Base-by-base conservation (phyloP, 2,329 filamentous ascomycete species). In the Trichoderma atroviride region DNA sequence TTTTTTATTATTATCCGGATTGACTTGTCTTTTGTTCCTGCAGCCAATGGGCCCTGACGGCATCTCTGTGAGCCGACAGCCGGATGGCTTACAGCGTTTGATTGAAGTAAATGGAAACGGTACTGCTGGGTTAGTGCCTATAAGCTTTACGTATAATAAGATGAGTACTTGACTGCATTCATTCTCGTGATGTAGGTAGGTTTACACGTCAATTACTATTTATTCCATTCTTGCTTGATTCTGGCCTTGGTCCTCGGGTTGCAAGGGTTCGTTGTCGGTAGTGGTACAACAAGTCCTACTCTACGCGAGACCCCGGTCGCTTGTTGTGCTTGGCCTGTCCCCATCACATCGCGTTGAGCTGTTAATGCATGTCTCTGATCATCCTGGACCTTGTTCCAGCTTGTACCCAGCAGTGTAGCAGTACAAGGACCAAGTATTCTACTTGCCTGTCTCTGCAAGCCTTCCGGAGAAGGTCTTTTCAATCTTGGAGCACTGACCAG, bases 31-130 rank as follows among this genome's bases (percentile, higher is more conserved):
- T 50, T n/a, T 68, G 65, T 68, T 68, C 65, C 65, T 68, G 65
- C 65, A 68, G 65, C 65, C 65, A 68, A 68, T 68, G 24, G 43
- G 65, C 47, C 65, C 29, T 31, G 57, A 57, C 63, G 29, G 65
- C 65, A 33, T 53, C 43, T 68, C 65, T 68, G 31, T 60, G 13
- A 24, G 59, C 55, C 43, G 35, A 53, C 5, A 22, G 40, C 40
- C 16, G 40, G 40, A 10, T 19, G 40, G 40, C 19, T 43, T 43
- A 19, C 5, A 43, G 40, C 40, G 16, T 43, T n/a, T 43, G 40
- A n/a, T n/a, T 43, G 19, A 43, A 43, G 19, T 13, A 13, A n/a
- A 9, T 40, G 13, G 16, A 43, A 43, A 43, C 40, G 19, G 40
- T 10, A n/a, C 7, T 9, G 40, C 19, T n/a, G 16, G 9, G 9